Percentiles rank a stretch among this genome's conserved stretches.
phyloP scores from a whole-genome alignment of 2,329 filamentous ascomycete genomes.

The Phoma sp. region DNA sequence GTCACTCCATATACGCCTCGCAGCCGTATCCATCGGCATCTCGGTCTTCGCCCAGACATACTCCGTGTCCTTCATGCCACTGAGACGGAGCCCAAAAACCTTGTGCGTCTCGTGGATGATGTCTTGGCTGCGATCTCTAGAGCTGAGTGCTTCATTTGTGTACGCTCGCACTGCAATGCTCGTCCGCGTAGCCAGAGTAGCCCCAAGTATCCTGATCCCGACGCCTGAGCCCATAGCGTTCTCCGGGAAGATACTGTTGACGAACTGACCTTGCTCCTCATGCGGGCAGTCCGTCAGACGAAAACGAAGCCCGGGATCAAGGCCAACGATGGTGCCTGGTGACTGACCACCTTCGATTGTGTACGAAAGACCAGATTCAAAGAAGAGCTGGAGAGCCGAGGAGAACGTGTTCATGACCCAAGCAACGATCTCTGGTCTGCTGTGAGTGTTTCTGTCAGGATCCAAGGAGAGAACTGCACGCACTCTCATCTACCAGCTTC shows the following conservation, averaged over 20 bases:
- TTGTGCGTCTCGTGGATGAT: constrained; percentile 28
- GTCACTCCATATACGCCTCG: constrained; percentile 25
- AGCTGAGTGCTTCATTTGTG: not conserved
- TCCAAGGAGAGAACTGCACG: not conserved
- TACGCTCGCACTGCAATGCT: constrained; percentile 26
- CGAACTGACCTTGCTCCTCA: constrained; percentile 33
- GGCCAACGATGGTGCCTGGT: constrained; percentile 22
- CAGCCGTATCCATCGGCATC: not conserved
- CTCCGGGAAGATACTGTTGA: constrained; percentile 24
- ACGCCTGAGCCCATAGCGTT: constrained; percentile 11
- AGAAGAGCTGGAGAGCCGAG: constrained; percentile 38
- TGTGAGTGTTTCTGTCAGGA: not conserved
- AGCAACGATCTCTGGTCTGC: constrained; percentile 26
- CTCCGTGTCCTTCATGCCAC: constrained; percentile 33
- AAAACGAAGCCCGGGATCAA: constrained; percentile 35
- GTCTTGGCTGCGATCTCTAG: not conserved
- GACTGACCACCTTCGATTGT: constrained; percentile 28
- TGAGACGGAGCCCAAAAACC: constrained; percentile 33
- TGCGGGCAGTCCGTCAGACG: constrained; percentile 36
- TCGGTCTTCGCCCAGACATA: constrained; percentile 29
- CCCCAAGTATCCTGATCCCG: constrained; percentile 30
- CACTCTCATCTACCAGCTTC: constrained; percentile 30
- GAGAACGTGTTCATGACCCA: constrained; percentile 41
- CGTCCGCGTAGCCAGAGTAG: constrained; percentile 24
- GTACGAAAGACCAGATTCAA: constrained; percentile 36